phyloP scores from a whole-genome alignment of 345 rosid genomes.

The Eutrema japonicum region DNA sequence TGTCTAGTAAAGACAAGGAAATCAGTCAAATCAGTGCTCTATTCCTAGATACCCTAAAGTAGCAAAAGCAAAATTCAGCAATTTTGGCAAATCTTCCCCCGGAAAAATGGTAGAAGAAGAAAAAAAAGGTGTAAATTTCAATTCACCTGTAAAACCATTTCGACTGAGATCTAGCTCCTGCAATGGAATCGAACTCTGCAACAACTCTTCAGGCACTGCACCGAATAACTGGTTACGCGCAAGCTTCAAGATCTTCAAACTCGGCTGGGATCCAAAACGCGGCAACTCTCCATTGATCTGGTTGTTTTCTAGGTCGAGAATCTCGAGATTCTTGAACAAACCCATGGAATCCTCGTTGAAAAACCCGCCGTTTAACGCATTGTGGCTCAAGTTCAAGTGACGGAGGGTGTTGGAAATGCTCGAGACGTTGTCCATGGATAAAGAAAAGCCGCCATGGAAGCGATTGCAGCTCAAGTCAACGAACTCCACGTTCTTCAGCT shows the following conservation, averaged over 20 bases:
- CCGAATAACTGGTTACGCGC: conserved; percentile 73
- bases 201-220: conserved; percentile 60
- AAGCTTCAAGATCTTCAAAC: conserved; percentile 59
- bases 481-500: conserved; percentile 68
- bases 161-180: conserved; percentile 84
- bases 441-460: conserved; percentile 61
- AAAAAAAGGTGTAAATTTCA: background rate
- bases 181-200: conserved; percentile 59
- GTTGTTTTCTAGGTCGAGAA: conserved; percentile 64
- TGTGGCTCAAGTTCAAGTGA: conserved; percentile 70
- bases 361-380: conserved; percentile 60
- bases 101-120: background rate
- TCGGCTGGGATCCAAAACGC: conserved; percentile 58
- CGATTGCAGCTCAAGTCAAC: conserved; percentile 81
- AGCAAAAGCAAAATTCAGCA: conserved; percentile 13
- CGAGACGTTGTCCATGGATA: conserved; percentile 59
- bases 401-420: conserved; percentile 73
- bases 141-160: conserved; percentile 84
- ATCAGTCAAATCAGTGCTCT: conserved; percentile 28
- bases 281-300: conserved; percentile 70
- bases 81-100: background rate
- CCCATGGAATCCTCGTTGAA: conserved; percentile 54
- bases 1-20: conserved; percentile 25
- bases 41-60: background rate
- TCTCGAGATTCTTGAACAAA: conserved; percentile 69